Percentiles rank a stretch among this genome's conserved stretches.
phyloP scores from a whole-genome alignment of 2,329 filamentous ascomycete species.

The Apiospora malaysiana region DNA sequence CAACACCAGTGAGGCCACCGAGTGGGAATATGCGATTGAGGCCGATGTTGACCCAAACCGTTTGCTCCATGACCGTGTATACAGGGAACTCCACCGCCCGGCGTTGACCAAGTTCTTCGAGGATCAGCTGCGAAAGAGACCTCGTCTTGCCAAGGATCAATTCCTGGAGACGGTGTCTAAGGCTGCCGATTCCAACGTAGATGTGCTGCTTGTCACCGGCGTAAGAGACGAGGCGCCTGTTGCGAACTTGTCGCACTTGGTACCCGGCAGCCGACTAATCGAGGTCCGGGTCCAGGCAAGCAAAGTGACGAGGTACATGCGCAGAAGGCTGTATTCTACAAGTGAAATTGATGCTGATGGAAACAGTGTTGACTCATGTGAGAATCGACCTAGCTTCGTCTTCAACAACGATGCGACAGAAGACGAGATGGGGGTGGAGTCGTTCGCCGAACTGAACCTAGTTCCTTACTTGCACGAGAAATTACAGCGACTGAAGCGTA shows the following conservation, averaged over 20 bases:
- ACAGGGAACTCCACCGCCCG: constrained; percentile 66
- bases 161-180: constrained; percentile 53
- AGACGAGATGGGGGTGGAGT: constrained; percentile 37
- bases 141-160: constrained; percentile 55
- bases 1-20: constrained; percentile 65
- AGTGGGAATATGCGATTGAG: constrained; percentile 59
- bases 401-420: constrained; percentile 59
- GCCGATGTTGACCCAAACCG: constrained; percentile 53
- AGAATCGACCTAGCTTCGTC: constrained; percentile 47
- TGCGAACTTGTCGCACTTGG: constrained; percentile 48
- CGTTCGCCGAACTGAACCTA: constrained; percentile 50
- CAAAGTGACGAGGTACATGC: constrained; percentile 43
- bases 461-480: constrained; percentile 53
- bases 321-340: constrained; percentile 35
- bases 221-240: constrained; percentile 67
- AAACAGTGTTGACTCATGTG: constrained; percentile 24
- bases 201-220: constrained; percentile 64
- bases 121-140: constrained; percentile 47
- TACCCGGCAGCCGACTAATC: constrained; percentile 57
- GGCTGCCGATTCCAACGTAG: constrained; percentile 47
- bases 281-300: constrained; percentile 57
- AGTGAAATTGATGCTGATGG: constrained; percentile 26
- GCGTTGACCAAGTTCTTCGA: constrained; percentile 59
- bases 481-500: constrained; percentile 51
- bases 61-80: constrained; percentile 59